A percentile compares a stretch with the other conserved stretches of the same genome.
phyloP scores from a whole-genome alignment of 78 protist genomes.

The Dictyostelium citrinum region DNA sequence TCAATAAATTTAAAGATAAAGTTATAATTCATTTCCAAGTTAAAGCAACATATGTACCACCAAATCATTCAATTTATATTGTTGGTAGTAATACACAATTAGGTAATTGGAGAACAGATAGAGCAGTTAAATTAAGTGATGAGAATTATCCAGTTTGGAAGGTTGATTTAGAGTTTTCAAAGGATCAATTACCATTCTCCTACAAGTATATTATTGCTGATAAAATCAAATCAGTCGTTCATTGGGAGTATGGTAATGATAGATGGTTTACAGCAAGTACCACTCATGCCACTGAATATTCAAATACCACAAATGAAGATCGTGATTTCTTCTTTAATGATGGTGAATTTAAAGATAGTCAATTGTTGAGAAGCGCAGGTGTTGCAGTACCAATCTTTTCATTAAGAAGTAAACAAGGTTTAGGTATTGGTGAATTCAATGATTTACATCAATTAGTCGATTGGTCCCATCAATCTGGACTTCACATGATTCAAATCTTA shows the following conservation, averaged over 20 bases:
- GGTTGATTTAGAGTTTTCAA: conserved; percentile 47
- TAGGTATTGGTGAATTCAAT: conserved; percentile 92
- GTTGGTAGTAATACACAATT: conserved; percentile 69
- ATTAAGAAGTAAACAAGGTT: conserved; percentile 57
- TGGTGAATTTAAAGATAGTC: conserved; percentile 46
- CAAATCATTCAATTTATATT: conserved; percentile 23
- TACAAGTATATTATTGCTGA: conserved; percentile 48
- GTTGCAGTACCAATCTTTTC: conserved; percentile 91
- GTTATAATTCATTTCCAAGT: conserved; percentile 73
- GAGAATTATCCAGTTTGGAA: conserved; percentile 61
- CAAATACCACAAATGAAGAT: neutral
- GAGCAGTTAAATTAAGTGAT: conserved; percentile 34
- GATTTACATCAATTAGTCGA: conserved; percentile 82
- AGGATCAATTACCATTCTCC: conserved; percentile 72
- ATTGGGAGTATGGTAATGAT: conserved; percentile 64
- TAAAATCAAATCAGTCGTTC: conserved; percentile 24
- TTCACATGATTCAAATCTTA: conserved; percentile 84
- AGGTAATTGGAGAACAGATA: conserved; percentile 77
- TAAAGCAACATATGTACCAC: conserved; percentile 46
- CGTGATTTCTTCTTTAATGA: conserved; percentile 43
- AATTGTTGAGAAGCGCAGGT: conserved; percentile 79
- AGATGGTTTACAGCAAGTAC: conserved; percentile 43
- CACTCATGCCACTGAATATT: conserved; percentile 13
- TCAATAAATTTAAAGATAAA: neutral
- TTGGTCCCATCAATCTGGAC: conserved; percentile 69